A percentile compares a stretch with the other conserved stretches of the same genome.
Conservation (phyloP, 345 rosid species). For the Eucalyptus pauciflora region DNA sequence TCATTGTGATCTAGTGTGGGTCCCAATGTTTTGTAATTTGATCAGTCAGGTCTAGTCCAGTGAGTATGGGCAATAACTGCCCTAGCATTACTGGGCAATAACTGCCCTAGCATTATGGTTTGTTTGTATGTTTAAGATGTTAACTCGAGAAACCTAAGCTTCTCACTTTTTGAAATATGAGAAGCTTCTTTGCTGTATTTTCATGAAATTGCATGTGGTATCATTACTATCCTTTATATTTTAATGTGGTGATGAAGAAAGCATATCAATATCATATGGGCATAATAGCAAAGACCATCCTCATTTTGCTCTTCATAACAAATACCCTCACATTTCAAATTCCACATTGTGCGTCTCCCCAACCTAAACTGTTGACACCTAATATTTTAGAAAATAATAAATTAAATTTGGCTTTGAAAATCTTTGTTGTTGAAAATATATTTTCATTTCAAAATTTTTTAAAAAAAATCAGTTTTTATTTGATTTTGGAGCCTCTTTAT, state of each 20-base stretch:
- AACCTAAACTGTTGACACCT: no score
- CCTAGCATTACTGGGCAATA: no score
- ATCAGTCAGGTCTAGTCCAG: neutral
- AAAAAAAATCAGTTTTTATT: no score
- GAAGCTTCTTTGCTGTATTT: neutral
- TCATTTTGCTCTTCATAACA: neutral
- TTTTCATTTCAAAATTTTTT: no score
- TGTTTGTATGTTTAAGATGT: neutral
- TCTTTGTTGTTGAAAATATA: no score
- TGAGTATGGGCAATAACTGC: neutral
- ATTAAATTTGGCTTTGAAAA: no score
- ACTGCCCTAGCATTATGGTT: neutral
- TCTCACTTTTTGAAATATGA: neutral
- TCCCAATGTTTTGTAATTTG: neutral
- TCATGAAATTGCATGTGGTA: neutral
- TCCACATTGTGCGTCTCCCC: neutral
- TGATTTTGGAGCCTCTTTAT: no score
- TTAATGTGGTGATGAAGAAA: neutral
- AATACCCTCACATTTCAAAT: neutral
- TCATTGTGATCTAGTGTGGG: neutral
- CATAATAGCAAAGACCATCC: neutral
- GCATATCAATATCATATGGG: neutral
- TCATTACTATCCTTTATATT: neutral
- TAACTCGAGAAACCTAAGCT: neutral
- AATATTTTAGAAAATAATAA: no score